Conservation (phyloP, 192 early-diverging fungal genomes). For the Dissophora ornata region DNA sequence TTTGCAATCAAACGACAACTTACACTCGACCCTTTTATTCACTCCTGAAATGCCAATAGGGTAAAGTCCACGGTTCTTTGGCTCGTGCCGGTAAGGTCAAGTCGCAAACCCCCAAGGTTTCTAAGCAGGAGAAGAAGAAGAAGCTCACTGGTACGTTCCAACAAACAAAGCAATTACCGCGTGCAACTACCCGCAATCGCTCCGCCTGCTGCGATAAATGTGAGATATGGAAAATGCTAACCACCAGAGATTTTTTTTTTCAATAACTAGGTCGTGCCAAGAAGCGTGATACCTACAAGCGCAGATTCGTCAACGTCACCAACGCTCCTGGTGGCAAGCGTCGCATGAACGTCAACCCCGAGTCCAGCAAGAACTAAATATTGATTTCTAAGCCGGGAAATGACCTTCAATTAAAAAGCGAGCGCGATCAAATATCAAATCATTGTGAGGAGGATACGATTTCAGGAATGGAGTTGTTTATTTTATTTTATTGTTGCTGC, state of each 20-base stretch:
- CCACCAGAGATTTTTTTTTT: neutral
- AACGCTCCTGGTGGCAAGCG: slow-evolving; percentile 90
- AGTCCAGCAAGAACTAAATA: slow-evolving; percentile 56
- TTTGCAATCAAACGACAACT: no score
- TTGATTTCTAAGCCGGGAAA: neutral
- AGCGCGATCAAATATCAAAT: neutral
- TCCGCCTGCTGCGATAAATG: no score
- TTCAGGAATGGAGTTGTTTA: no score
- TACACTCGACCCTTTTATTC: no score
- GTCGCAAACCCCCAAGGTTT: slow-evolving; percentile 98
- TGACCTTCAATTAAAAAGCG: neutral
- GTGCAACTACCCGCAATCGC: no score
- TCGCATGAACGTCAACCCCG: slow-evolving; percentile 64
- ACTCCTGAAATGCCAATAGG: slow-evolving; percentile 63
- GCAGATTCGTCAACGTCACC: slow-evolving; percentile 97
- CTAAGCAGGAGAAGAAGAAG: slow-evolving; percentile 98
- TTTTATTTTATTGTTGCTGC: no score
- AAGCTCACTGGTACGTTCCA: slow-evolving; percentile 68
- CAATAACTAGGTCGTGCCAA: slow-evolving; percentile 93
- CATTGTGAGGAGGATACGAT: neutral
- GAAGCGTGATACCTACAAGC: slow-evolving; percentile 96
- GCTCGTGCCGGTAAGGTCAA: slow-evolving; percentile 99
- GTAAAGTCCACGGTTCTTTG: slow-evolving; percentile 99
- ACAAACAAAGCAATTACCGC: neutral
- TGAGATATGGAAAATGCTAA: no score